Evolutionary conservation across 371 early-diverging fungal species (phyloP).

Genomic region (Parasitella parasitica): DNA sequence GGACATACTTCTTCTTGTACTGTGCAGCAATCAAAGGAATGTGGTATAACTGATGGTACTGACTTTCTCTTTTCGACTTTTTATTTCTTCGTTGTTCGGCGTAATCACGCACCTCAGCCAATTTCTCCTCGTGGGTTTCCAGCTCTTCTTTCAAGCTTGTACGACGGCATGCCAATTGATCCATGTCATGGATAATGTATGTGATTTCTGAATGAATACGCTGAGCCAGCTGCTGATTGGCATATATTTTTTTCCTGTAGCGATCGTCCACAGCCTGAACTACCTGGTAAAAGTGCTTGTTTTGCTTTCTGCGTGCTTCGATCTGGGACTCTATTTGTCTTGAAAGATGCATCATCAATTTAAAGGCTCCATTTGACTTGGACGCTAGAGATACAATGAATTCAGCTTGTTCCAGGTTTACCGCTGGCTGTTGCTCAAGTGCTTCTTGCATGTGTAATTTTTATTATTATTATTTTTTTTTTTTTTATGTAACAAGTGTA

Average conservation of each 20-base stretch:
- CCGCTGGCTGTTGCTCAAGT: not conserved
- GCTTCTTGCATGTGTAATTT: slow-evolving; percentile 5
- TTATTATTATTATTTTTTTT: too few relatives aligned
- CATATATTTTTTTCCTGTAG: slow-evolving; percentile 6
- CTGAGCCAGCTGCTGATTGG: slow-evolving; percentile 8
- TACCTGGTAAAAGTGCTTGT: slow-evolving; percentile 13
- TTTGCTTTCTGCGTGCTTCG: slow-evolving; percentile 8
- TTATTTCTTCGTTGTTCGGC: slow-evolving; percentile 31
- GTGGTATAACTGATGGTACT: slow-evolving; percentile 30
- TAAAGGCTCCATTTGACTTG: slow-evolving; percentile 19
- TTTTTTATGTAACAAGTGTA: not conserved
- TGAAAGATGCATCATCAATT: slow-evolving; percentile 11
- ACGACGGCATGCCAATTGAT: slow-evolving; percentile 6
- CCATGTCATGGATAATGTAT: slow-evolving; percentile 5
- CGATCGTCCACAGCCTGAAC: not conserved
- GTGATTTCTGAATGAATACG: slow-evolving; percentile 11
- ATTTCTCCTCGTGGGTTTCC: slow-evolving; percentile 12
- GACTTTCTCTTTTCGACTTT: slow-evolving; percentile 29
- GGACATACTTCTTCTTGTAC: slow-evolving; percentile 32
- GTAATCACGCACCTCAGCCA: slow-evolving; percentile 19
- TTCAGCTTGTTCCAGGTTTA: slow-evolving; percentile 16
- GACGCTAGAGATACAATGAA: slow-evolving; percentile 7
- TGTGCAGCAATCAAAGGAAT: slow-evolving; percentile 28
- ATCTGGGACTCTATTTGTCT: slow-evolving; percentile 23
- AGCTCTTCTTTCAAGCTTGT: slow-evolving; percentile 8